Evolutionary conservation across 306 rosid species (phyloP).

Genomic region (Cucurbita maxima): DNA sequence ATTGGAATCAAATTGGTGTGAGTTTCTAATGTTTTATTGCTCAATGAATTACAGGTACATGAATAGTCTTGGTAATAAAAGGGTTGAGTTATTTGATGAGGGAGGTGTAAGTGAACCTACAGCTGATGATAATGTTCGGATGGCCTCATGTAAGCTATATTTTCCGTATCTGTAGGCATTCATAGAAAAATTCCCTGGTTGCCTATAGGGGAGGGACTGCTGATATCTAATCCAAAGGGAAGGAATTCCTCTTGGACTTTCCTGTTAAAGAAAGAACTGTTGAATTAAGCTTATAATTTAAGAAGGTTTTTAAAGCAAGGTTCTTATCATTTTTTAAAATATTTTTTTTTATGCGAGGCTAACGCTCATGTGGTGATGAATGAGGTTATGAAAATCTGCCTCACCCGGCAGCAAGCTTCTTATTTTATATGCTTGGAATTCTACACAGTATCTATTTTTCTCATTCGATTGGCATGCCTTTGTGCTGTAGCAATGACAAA

Average conservation of each 20-base stretch:
- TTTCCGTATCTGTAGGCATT: background rate
- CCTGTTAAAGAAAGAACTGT: background rate
- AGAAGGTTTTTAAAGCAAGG: background rate
- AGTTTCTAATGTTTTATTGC: slow-evolving; percentile 8
- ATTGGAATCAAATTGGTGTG: background rate
- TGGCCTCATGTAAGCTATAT: slow-evolving; percentile 66
- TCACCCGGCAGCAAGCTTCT: background rate
- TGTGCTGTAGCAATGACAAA: slow-evolving; percentile 74
- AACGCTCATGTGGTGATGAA: background rate
- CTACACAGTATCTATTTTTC: slow-evolving; percentile 4
- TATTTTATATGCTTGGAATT: background rate
- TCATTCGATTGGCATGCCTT: slow-evolving; percentile 6
- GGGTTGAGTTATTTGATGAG: slow-evolving; percentile 81
- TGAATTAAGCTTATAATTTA: background rate
- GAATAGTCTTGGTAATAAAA: slow-evolving; percentile 85
- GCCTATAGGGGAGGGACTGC: background rate
- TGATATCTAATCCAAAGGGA: background rate
- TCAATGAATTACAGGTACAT: slow-evolving; percentile 55
- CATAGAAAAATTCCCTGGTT: background rate
- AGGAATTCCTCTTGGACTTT: background rate
- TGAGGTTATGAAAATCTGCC: background rate
- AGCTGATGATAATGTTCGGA: slow-evolving; percentile 61
- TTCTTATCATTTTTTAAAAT: background rate
- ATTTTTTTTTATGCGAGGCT: background rate
- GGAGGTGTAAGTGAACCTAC: slow-evolving; percentile 80